A percentile compares a stretch with the other conserved stretches of the same genome.
Conservation (phyloP, 176 grass and related monocot genomes). For the Elymus sibiricus region DNA sequence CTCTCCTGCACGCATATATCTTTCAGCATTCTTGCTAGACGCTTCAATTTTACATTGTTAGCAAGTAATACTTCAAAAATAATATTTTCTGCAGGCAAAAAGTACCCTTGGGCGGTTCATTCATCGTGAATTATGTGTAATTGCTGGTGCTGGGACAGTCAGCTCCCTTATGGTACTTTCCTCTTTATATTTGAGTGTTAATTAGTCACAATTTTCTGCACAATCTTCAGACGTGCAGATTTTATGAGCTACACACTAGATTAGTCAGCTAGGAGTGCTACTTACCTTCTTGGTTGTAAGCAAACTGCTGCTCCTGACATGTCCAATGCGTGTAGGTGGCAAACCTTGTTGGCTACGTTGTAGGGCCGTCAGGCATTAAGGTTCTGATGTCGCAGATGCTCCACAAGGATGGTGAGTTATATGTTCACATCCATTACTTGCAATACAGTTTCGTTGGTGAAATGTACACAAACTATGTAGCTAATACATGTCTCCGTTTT, state of each 20-base stretch:
- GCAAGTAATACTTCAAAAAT: background rate
- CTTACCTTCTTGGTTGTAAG: background rate
- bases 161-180: constrained; percentile 76
- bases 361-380: constrained; percentile 69
- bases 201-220: background rate
- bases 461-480: background rate
- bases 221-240: background rate
- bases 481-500: constrained; percentile 31
- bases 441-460: background rate
- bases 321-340: constrained; percentile 49
- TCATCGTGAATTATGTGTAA: constrained; percentile 57
- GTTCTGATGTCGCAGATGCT: constrained; percentile 64
- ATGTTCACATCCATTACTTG: background rate
- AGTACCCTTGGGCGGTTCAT: constrained; percentile 55
- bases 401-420: constrained; percentile 58
- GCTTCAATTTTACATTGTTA: background rate
- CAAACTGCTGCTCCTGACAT: background rate
- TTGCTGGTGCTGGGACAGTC: constrained; percentile 85
- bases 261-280: background rate
- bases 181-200: background rate
- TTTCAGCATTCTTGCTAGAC: background rate
- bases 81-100: constrained; percentile 48
- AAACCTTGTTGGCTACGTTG: constrained; percentile 90
- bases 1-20: background rate
- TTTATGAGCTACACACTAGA: background rate